A percentile compares a stretch with the other conserved stretches of the same genome.
These are phyloP conservation scores for Aspergillus nidulans DNA, from an alignment of 495 filamentous ascomycete genomes.

Conservation along the genomic window DNA sequence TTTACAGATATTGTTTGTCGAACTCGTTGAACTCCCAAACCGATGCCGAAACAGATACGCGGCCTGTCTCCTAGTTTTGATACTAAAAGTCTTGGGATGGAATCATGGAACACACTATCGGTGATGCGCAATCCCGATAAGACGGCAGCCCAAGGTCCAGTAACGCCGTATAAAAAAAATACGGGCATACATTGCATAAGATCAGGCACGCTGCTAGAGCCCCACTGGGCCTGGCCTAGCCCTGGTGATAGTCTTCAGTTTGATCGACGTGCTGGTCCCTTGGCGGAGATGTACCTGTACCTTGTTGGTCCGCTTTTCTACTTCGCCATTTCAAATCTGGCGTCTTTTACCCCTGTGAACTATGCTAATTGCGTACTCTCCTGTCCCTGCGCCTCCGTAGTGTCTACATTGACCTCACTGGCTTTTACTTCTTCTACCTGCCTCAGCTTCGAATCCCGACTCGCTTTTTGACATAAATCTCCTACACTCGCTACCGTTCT, in stretches of 20 bases:
- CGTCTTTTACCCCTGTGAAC: conserved; percentile 3
- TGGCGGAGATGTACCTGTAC: conserved; percentile 1
- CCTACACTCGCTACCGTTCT: not conserved
- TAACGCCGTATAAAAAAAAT: not conserved
- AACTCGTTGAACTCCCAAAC: not conserved
- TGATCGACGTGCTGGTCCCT: conserved; percentile 6
- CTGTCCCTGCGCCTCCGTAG: not conserved
- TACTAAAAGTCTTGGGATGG: not conserved
- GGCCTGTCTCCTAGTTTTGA: not conserved
- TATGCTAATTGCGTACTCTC: conserved; percentile 6
- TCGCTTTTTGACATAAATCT: conserved; percentile 6
- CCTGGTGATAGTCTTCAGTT: not conserved
- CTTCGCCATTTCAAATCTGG: not conserved
- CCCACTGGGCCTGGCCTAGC: not conserved
- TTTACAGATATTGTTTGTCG: not conserved
- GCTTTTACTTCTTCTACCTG: not conserved
- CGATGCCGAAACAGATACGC: not conserved
- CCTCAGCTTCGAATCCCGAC: not conserved
- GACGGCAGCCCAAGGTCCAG: not conserved
- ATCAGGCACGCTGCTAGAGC: not conserved
- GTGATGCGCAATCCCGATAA: not conserved
- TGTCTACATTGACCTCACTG: conserved; percentile 2
- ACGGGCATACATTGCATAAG: not conserved
- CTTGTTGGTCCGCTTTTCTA: not conserved
- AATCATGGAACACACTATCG: not conserved